Evolutionary conservation across 495 filamentous ascomycete species (phyloP).

Genomic region (Xylaria longipes): DNA sequence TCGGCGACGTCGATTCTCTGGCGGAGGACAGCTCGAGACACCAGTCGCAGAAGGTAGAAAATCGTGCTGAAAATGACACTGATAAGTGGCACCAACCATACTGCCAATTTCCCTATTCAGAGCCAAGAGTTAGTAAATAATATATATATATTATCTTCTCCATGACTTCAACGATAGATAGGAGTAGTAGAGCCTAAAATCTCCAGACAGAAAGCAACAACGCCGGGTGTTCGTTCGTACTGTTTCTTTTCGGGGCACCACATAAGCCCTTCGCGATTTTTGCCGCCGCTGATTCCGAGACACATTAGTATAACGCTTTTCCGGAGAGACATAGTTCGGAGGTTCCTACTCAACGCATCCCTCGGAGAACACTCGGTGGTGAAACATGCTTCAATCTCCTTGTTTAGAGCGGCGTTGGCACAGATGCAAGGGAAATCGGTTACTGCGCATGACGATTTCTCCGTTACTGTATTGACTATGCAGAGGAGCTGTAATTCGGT

Average conservation of each 20-base stretch:
- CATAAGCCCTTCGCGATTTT: slow-evolving; percentile 14
- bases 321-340: not conserved
- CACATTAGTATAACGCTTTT: not conserved
- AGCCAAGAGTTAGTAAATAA: slow-evolving; percentile 1
- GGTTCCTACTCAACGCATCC: slow-evolving; percentile 39
- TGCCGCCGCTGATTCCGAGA: slow-evolving; percentile 12
- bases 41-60: slow-evolving; percentile 16
- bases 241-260: not conserved
- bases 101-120: not conserved
- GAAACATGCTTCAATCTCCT: slow-evolving; percentile 40
- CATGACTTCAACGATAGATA: not conserved
- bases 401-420: slow-evolving; percentile 34
- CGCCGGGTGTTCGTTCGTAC: not conserved
- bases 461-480: slow-evolving; percentile 26
- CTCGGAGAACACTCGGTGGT: slow-evolving; percentile 37
- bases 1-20: slow-evolving; percentile 4
- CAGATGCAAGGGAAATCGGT: slow-evolving; percentile 46
- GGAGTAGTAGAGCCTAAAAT: not conserved
- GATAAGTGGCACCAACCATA: slow-evolving; percentile 11
- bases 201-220: not conserved
- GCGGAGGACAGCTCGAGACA: slow-evolving; percentile 12
- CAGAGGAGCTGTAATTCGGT: slow-evolving; percentile 28
- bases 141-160: too few species aligned
- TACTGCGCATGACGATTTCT: slow-evolving; percentile 37
- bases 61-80: slow-evolving; percentile 9